These are phyloP conservation scores for Epichloe brachyelytri DNA, from an alignment of 2,329 filamentous ascomycete species.

Conservation along the genomic window DNA sequence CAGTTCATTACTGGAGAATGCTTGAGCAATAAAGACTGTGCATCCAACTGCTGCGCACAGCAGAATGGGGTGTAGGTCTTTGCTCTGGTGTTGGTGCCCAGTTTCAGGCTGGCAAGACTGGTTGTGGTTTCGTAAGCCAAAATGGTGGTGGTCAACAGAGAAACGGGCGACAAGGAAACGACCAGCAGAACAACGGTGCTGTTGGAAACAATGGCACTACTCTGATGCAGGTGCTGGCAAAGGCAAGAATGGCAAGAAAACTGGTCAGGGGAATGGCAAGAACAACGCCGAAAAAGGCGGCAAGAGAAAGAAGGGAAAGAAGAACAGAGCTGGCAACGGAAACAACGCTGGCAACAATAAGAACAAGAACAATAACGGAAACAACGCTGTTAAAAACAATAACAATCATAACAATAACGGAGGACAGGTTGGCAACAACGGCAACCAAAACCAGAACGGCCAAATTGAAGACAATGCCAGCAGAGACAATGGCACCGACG, in stretches of 20 bases:
- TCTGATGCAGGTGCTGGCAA: neutral
- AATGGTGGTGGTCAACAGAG: neutral
- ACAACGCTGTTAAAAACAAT: too few relatives aligned
- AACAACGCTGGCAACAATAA: neutral
- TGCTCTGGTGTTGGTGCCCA: conserved; percentile 18
- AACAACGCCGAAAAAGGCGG: neutral
- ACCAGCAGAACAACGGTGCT: neutral
- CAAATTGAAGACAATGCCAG: neutral
- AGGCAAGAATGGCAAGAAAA: neutral
- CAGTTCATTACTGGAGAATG: conserved; percentile 21
- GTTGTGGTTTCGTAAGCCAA: conserved; percentile 17
- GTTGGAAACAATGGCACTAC: neutral
- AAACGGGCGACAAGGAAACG: neutral
- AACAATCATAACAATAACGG: too few relatives aligned
- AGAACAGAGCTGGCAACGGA: neutral
- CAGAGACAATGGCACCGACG: neutral
- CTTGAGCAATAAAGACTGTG: conserved; percentile 16
- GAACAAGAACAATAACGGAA: neutral
- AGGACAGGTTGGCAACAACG: neutral
- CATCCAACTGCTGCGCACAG: conserved; percentile 16
- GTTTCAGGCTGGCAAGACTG: conserved; percentile 18
- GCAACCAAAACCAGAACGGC: neutral
- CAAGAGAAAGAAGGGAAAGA: neutral
- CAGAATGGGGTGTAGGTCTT: conserved; percentile 13
- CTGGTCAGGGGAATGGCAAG: too few relatives aligned